Evolutionary conservation across 495 filamentous ascomycete genomes (phyloP), one percentile per base, ranked within the genome.

Genomic region (Daldinia vernicosa): DNA sequence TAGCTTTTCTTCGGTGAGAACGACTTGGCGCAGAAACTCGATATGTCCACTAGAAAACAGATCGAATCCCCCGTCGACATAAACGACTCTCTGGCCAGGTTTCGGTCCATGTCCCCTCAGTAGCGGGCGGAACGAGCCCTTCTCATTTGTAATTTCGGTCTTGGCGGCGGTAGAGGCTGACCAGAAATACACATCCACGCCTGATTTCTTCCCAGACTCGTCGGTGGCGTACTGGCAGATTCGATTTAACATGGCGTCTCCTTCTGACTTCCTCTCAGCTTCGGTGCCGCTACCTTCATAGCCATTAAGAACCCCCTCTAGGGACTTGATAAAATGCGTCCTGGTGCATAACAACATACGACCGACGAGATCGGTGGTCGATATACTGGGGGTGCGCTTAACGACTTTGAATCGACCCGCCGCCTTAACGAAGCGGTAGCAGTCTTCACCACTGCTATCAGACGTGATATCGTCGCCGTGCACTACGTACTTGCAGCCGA

Each of bases 1-100:
- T 57, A 89, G 79, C 33, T 86, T 80, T 70, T 92, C 89, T 78
- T 98, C 95, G 1, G 84, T 80, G 65, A 88, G 80, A 8, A 88
- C 82, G 19, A 98, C 93, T 43, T 87, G 84, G 30, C 88, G 88
- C 58, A 99, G 85, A 70, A 99, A 98, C 76, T 95, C 93, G 72
- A 98, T 98, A 71, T 99, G 95, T 0, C 95, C 95, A 50, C 91
- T 94, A 6, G 93, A 97, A 82, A 99, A 99, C 17, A 99, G 88
- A 76, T 99, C 95, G 74, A 97, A 99, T 0, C 94, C 95, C 8
- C 95, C 95, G 70, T 98, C 95, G 45, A 98, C 93, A 79, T 98
- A 98, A 27, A 98, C 90, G 22, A 98, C 84, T 4, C 92, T 84
- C 79, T 98, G 95, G 0, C 92, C 94, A 0, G 89, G 88, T 66